Conservation (phyloP, 176 grass and related monocot genomes). For the barley (Hordeum vulgare) region DNA sequence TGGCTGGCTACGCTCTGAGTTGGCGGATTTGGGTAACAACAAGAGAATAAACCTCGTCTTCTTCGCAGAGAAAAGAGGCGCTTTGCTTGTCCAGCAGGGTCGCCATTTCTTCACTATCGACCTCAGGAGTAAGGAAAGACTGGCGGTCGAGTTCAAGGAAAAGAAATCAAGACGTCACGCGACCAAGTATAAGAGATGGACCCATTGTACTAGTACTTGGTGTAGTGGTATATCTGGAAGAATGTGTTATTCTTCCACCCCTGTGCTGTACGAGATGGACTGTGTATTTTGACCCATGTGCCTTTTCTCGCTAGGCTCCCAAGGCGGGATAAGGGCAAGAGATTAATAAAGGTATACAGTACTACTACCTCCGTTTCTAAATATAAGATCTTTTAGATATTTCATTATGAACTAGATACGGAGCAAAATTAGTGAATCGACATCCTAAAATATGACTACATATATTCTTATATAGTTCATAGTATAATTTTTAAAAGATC, state of each 20-base stretch:
- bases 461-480: too few species aligned
- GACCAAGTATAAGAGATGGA: background rate
- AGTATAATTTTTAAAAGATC: too few species aligned
- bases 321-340: too few species aligned
- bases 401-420: too few species aligned
- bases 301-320: background rate
- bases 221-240: background rate
- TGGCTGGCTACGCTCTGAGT: background rate
- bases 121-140: background rate
- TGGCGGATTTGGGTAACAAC: background rate
- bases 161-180: background rate
- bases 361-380: too few species aligned
- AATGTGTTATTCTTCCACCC: background rate
- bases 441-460: too few species aligned
- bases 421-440: too few species aligned
- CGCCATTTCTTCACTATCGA: background rate
- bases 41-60: background rate
- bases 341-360: too few species aligned
- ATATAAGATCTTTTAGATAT: too few species aligned
- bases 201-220: background rate
- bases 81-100: background rate
- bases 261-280: background rate
- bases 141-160: background rate
- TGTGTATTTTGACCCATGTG: background rate
- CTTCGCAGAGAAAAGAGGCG: background rate